A percentile compares a stretch with the other conserved stretches of the same genome.
These are phyloP conservation scores for Diaporthe velutina DNA, from an alignment of 2,329 filamentous ascomycete genomes.

Conservation along the genomic window DNA sequence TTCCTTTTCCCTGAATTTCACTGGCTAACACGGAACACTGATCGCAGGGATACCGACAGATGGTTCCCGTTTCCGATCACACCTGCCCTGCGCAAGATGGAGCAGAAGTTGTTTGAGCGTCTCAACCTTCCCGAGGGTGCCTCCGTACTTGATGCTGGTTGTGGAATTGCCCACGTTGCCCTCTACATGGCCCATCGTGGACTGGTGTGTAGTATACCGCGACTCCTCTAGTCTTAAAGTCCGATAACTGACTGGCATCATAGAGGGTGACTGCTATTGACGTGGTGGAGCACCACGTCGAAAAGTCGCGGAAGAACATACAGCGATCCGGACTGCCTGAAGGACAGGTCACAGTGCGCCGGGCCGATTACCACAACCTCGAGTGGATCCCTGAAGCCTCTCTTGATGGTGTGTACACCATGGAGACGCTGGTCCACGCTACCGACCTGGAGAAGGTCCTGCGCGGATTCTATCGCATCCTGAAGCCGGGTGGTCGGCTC, in stretches of 20 bases:
- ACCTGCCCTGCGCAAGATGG: constrained; percentile 60
- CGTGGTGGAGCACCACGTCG: constrained; percentile 61
- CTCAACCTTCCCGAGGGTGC: constrained; percentile 55
- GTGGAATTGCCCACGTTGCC: constrained; percentile 63
- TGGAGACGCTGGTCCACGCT: constrained; percentile 69
- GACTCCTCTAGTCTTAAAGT: not conserved
- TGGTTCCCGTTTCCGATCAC: constrained; percentile 63
- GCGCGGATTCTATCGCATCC: constrained; percentile 59
- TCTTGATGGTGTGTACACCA: constrained; percentile 66
- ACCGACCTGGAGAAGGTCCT: constrained; percentile 59
- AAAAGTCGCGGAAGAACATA: constrained; percentile 57
- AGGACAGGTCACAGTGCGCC: constrained; percentile 52
- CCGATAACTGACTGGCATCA: too few relatives aligned
- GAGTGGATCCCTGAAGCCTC: constrained; percentile 52
- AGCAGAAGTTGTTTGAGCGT: constrained; percentile 58
- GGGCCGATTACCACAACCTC: constrained; percentile 66
- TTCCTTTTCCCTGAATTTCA: too few relatives aligned
- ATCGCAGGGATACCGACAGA: constrained; percentile 53
- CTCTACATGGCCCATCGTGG: constrained; percentile 57
- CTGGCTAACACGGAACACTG: too few relatives aligned
- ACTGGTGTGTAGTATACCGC: constrained; percentile 46
- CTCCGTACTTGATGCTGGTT: constrained; percentile 65
- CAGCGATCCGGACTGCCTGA: constrained; percentile 48
- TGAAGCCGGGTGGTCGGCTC: constrained; percentile 61
- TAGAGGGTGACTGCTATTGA: constrained; percentile 60